A percentile compares a stretch with the other conserved stretches of the same genome.
Evolutionary conservation across 2,329 filamentous ascomycete species (phyloP).

Genomic region (Diaporthe amygdali): DNA sequence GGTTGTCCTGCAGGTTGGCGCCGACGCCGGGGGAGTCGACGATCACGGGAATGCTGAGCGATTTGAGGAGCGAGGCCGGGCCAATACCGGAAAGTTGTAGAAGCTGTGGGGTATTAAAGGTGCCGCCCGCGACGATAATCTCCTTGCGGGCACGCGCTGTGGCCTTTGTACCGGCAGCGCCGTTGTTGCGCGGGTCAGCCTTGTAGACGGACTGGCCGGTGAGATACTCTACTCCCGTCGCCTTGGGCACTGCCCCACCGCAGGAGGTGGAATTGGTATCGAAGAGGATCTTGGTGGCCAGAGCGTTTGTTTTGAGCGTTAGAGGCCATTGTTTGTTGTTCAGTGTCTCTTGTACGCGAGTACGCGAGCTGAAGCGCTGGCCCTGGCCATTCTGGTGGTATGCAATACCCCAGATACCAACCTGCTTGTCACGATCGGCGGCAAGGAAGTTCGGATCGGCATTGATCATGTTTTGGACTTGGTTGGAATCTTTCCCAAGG

Average conservation of each 20-base stretch:
- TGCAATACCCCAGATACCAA: conserved; percentile 27
- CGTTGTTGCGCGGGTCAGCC: conserved; percentile 19
- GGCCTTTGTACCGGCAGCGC: conserved; percentile 31
- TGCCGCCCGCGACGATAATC: conserved; percentile 52
- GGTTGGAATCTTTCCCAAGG: background rate
- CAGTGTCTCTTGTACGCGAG: conserved; percentile 25
- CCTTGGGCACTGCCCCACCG: background rate
- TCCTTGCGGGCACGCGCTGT: conserved; percentile 38
- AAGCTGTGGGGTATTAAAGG: conserved; percentile 54
- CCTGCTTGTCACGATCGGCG: conserved; percentile 25
- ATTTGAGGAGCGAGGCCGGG: conserved; percentile 44
- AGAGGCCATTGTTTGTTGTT: background rate
- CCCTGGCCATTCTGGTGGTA: conserved; percentile 28
- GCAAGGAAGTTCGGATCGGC: conserved; percentile 21
- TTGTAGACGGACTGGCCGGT: conserved; percentile 1
- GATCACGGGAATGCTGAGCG: conserved; percentile 49
- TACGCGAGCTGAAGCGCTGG: conserved; percentile 27
- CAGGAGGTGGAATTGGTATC: conserved; percentile 18
- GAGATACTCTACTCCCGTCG: conserved; percentile 1
- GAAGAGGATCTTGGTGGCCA: conserved; percentile 20
- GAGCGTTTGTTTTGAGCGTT: background rate
- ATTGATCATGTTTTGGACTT: conserved; percentile 27
- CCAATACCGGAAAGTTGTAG: conserved; percentile 57
- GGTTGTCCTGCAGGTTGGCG: conserved; percentile 53
- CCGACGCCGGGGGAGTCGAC: conserved; percentile 54